These are phyloP conservation scores for Linanthus parryae DNA, from an alignment of 148 eudicot species.

Conservation along the genomic window DNA sequence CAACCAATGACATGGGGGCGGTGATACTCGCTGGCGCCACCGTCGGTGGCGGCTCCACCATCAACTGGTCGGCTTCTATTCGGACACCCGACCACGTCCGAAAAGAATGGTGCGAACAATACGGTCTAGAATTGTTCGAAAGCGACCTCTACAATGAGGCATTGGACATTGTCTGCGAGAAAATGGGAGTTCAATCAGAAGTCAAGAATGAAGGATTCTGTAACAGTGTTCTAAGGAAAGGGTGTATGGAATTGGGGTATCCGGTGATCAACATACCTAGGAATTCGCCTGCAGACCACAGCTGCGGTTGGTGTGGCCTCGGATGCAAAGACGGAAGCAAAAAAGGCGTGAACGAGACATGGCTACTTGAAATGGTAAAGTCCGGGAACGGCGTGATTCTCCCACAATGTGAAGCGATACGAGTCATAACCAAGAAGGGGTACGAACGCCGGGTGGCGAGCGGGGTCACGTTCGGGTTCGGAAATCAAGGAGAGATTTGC, in stretches of 20 bases:
- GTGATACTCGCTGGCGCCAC: constrained; percentile 58
- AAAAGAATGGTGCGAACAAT: constrained; percentile 42
- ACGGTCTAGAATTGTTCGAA: constrained; percentile 41
- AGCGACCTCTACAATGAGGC: constrained; percentile 45
- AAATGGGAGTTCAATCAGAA: constrained; percentile 71
- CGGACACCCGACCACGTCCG: constrained; percentile 50
- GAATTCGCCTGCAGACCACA: constrained; percentile 50
- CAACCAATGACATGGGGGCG: constrained; percentile 36
- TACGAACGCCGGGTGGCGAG: constrained; percentile 21
- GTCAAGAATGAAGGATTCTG: constrained; percentile 53
- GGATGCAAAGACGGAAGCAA: constrained; percentile 77
- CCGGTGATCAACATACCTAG: constrained; percentile 39
- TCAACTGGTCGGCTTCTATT: constrained; percentile 78
- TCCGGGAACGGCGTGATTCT: constrained; percentile 58
- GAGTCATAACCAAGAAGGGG: constrained; percentile 30
- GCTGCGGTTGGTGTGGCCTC: constrained; percentile 82
- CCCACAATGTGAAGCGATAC: constrained; percentile 32
- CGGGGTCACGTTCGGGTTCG: constrained; percentile 43
- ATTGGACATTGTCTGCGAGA: constrained; percentile 47
- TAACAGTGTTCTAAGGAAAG: constrained; percentile 50
- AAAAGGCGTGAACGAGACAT: constrained; percentile 62
- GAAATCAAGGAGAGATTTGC: constrained; percentile 23
- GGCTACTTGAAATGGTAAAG: constrained; percentile 60
- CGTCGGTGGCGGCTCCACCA: constrained; percentile 69
- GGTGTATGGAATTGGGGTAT: constrained; percentile 65